Evolutionary conservation across 1,284 basidiomycete species (phyloP), one percentile per base, ranked within the genome.

Genomic region (Trametes pubescens): DNA sequence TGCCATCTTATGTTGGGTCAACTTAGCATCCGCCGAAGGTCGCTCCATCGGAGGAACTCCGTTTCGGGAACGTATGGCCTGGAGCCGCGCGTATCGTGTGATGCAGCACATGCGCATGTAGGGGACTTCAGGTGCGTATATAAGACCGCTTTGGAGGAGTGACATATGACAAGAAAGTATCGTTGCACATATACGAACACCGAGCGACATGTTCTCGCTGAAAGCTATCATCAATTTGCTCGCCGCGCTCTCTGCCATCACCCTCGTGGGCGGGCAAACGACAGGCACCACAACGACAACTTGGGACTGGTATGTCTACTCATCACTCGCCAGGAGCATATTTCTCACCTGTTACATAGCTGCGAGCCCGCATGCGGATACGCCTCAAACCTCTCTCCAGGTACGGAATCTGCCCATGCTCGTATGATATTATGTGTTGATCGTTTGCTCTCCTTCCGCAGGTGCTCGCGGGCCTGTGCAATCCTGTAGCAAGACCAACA

Each of bases 301-400:
- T 18, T 69, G 66, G 66, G 64, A 69, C 55, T 69, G 68, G 68
- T 66, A 34, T 14, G 66, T 57, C 44, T 21, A 16, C 18, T 21
- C 37, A 11, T 16, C 51, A 10, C 24, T 10, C 18, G 11, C 24
- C 32, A 0, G n/a, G n/a, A n/a, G 21, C 47, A 21, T 14, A 53
- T 34, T 37, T 5, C 21, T 35, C 8, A 24, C 24, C 13, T 10
- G 9, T 2, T 40, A 43, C 38, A 7, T 34, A 72, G 69, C 60
- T 72, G 70, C 55, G 65, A 69, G 51, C 67, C 71, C 40, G 67
- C 69, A 1, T 70, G 69, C 48, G 67, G 69, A 5, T 68, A 66
- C 54, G 57, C 64, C 1, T 66, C 66, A 1, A 68, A 69, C 55
- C 61, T 69, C 29, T 64, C 63, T 18, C 55, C 69, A 2, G 62